Base-by-base conservation (phyloP, 2,329 filamentous ascomycete species). In the Elsinoe batatas region DNA sequence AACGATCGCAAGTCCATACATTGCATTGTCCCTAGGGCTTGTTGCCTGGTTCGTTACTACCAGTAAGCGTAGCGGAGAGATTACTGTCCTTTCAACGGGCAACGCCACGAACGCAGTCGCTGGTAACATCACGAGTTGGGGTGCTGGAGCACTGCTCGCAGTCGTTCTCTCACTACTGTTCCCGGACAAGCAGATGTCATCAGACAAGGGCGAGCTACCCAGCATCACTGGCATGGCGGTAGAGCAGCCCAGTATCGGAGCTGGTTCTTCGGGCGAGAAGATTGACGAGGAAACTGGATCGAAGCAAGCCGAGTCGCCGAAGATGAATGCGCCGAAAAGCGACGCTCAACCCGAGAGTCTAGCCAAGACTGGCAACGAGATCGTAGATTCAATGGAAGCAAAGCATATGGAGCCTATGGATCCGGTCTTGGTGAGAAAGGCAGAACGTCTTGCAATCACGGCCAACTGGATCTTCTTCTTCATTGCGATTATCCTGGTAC, bases 331-430 rank as follows among this genome's bases (percentile, higher is more conserved):
- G 49, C 33, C 35, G 3, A n/a, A 18, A 2, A 18, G 17, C 26
- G 13, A 11, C n/a, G n/a, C 33, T 55, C 13, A 50, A 43, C 63
- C 66, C 1, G 63, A 65, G 12, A 62, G 62, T 1, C 15, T 65
- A 8, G 59, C 64, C 1, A 61, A 62, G 3, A 71, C 67, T 1
- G 68, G 68, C 26, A 75, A 75, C 54, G 70, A 71, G 20, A 62
- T 75, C 3, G 68, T 74, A 3, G 71, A 72, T 58, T 74, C 68
- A 57, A 69, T 74, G 4, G 69, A 71, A 56, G 59, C 64, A 8
- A 64, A 66, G 5, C 65, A 73, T 51, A 71, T 70, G n/a, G 67
- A 70, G 56, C 72, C 72, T 1, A 72, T 76, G 67, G 68, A 74
- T 42, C 67, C 69, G 0, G 61, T 63, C 4, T 61, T 67, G 4